phyloP scores from a whole-genome alignment of 176 grass and related monocot genomes.

The Thinopyrum elongatum region DNA sequence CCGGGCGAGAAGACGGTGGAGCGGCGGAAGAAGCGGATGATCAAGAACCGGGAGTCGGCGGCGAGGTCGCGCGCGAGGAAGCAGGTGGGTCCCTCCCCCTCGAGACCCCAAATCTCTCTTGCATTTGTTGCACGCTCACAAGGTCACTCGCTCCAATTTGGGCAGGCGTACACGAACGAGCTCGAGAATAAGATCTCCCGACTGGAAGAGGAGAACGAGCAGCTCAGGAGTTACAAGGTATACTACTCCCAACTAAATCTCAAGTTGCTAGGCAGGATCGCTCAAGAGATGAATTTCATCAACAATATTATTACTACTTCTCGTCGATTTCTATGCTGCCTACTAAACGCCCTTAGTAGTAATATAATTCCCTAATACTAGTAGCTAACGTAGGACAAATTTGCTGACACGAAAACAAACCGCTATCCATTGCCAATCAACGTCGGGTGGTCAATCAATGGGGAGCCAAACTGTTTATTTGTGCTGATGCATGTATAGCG shows the following conservation, averaged over 20 bases:
- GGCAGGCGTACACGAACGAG: conserved; percentile 86
- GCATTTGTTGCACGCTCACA: not conserved
- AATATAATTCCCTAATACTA: not conserved
- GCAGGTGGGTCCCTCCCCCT: conserved; percentile 36
- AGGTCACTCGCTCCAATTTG: not conserved
- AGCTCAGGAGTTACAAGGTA: conserved; percentile 57
- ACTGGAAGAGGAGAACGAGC: conserved; percentile 77
- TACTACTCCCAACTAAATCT: not conserved
- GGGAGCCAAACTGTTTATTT: not conserved
- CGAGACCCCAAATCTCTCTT: not conserved
- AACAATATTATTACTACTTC: not conserved
- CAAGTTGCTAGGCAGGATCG: not conserved
- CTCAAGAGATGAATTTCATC: not conserved
- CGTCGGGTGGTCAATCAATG: not conserved
- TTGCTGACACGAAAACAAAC: not conserved
- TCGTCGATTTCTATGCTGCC: not conserved
- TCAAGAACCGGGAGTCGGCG: conserved; percentile 93
- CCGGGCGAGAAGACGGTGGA: conserved; percentile 45
- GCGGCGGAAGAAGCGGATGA: conserved; percentile 92
- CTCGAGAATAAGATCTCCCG: conserved; percentile 77
- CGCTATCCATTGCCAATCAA: not conserved
- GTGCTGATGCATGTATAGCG: not conserved
- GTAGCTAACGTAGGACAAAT: not conserved
- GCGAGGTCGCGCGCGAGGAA: conserved; percentile 88
- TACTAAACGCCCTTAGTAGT: not conserved